Evolutionary conservation across 441 rosid genomes (phyloP), one percentile per base, ranked within the genome.

Genomic region (Corymbia citriodora): DNA sequence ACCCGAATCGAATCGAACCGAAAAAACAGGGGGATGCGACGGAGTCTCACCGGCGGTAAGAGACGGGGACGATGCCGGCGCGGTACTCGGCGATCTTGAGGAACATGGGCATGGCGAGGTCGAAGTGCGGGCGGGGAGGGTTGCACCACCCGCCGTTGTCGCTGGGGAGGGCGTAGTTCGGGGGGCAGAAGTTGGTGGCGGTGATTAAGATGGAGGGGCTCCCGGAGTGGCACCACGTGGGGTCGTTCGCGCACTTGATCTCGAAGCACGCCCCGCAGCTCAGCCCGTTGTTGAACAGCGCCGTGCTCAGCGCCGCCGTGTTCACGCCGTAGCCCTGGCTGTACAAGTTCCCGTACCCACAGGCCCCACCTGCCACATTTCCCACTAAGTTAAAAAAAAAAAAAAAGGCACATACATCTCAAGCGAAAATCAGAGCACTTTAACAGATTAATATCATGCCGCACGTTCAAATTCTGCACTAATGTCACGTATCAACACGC

Each of bases 71-170:
- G 18, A 90, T 90, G 65, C 92, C 92, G 17, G 92, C 92, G 36
- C 90, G 90, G 92, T 90, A 90, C 74, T 90, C 90, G 36, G 92
- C 92, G 53, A 90, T 90, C 88, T 88, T 90, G 83, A 90, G 90
- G 90, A 90, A 88, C 92, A 90, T 90, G 92, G 92, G 92, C 92
- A 90, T 90, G 83, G 92, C 92, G 27, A 90, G 92, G 61, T 90
- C 92, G 90, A 90, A 90, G 68, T 90, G 92, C 4, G 92, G 88
- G 11, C 92, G 90, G 8, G 92, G 92, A 83, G 92, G 92, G 92
- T 90, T 90, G 89, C 92, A 90, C 92, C 92, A 90, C 33, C 92
- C 92, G 33, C 92, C 92, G 45, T 90, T 83, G 90, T 90, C 92
- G 55, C 55, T 90, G 31, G 92, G 92, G 7, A 36, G 92, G 61